phyloP scores from a whole-genome alignment of 2,329 filamentous ascomycete species.

The Diaporthe nobilis region DNA sequence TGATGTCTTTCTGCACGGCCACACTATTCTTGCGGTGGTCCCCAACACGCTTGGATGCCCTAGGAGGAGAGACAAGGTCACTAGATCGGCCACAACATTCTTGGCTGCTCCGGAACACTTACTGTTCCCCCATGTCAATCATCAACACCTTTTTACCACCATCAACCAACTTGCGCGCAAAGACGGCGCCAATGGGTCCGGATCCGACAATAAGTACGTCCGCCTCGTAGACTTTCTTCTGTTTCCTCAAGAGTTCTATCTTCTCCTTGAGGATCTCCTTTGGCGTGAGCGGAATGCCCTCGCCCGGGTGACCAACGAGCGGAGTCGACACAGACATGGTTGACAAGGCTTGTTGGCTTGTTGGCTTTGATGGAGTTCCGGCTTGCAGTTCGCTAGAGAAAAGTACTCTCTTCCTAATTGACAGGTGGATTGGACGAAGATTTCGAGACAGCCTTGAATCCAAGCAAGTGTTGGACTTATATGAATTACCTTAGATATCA shows the following conservation, averaged over 20 bases:
- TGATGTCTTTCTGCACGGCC: constrained; percentile 44
- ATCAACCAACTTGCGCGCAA: neutral
- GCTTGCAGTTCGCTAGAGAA: neutral
- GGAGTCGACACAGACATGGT: neutral
- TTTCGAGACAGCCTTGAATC: neutral
- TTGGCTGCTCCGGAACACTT: neutral
- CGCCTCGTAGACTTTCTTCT: neutral
- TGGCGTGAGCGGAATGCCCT: neutral
- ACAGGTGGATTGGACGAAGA: neutral
- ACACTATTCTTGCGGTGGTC: constrained; percentile 47
- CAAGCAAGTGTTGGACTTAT: neutral
- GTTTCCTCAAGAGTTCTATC: neutral
- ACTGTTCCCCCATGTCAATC: neutral
- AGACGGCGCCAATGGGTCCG: neutral
- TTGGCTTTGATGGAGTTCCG: neutral
- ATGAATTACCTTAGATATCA: neutral
- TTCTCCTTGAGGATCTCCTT: neutral
- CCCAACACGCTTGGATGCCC: constrained; percentile 39
- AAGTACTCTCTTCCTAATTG: neutral
- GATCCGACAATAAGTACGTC: neutral
- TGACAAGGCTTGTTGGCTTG: neutral
- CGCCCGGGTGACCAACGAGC: neutral
- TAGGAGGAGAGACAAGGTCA: neutral
- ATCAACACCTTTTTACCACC: neutral
- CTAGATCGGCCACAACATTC: neutral